phyloP scores from a whole-genome alignment of 495 filamentous ascomycete genomes.

The Penicillium psychrofluorescens region DNA sequence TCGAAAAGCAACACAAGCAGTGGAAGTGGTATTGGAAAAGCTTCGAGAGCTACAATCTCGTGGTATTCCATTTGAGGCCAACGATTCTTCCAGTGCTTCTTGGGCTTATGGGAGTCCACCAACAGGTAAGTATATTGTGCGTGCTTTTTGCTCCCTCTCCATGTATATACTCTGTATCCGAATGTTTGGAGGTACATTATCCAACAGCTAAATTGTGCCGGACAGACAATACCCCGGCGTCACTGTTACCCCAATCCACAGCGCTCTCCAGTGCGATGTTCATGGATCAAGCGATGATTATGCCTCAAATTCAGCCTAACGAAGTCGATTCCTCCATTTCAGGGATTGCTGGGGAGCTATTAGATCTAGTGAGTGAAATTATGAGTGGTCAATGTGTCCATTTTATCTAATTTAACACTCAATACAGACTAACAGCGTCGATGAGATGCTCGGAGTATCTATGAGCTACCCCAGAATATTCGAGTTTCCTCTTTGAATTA shows the following conservation, averaged over 20 bases:
- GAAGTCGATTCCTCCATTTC: not conserved
- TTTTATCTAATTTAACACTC: too few species aligned
- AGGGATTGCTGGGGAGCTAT: conserved; percentile 1
- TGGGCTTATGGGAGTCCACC: too few species aligned
- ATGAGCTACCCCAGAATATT: conserved; percentile 4
- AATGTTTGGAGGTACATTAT: too few species aligned
- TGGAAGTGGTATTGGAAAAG: conserved; percentile 62
- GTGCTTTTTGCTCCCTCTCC: too few species aligned
- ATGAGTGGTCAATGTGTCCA: too few species aligned
- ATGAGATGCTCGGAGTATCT: conserved; percentile 8
- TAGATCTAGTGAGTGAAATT: conserved; percentile 1
- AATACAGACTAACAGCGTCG: conserved; percentile 4
- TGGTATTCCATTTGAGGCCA: too few species aligned
- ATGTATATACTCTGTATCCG: too few species aligned
- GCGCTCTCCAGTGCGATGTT: conserved; percentile 2
- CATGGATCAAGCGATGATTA: conserved; percentile 1
- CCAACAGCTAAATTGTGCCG: not conserved
- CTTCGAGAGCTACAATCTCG: conserved; percentile 25
- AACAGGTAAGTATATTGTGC: too few species aligned
- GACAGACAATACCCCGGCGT: too few species aligned
- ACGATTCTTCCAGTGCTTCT: too few species aligned
- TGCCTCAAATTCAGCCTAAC: not conserved
- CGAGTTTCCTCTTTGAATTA: not conserved
- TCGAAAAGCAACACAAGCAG: conserved; percentile 58
- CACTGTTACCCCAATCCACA: not conserved